Evolutionary conservation across 2,329 filamentous ascomycete genomes (phyloP).

Genomic region (Malbranchea cinnamomea): DNA sequence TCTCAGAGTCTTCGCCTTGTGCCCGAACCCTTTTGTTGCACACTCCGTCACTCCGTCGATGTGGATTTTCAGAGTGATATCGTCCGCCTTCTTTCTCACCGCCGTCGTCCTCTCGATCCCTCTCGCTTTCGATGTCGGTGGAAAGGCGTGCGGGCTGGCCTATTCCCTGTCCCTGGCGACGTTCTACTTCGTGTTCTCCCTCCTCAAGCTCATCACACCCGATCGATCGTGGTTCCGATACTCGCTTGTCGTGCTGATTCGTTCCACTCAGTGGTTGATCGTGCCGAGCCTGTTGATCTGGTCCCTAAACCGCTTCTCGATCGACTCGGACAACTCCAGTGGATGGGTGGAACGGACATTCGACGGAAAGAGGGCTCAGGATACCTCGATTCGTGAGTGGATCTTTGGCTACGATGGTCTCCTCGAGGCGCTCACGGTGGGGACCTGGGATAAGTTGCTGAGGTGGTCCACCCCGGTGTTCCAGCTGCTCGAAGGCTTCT

Average conservation of each 20-base stretch:
- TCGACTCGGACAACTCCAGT: slow-evolving; percentile 54
- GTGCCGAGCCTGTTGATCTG: slow-evolving; percentile 82
- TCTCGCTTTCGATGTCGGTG: slow-evolving; percentile 94
- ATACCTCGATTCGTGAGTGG: slow-evolving; percentile 64
- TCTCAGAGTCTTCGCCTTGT: neutral
- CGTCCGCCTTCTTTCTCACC: slow-evolving; percentile 72
- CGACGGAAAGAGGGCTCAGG: slow-evolving; percentile 45
- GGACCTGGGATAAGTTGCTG: slow-evolving; percentile 76
- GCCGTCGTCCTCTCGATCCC: slow-evolving; percentile 92
- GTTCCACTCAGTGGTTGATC: slow-evolving; percentile 70
- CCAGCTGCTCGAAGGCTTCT: slow-evolving; percentile 90
- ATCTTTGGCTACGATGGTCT: slow-evolving; percentile 76
- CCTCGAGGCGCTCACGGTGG: slow-evolving; percentile 64
- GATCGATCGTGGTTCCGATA: slow-evolving; percentile 60
- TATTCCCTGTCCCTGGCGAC: slow-evolving; percentile 79
- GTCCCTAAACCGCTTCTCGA: slow-evolving; percentile 87
- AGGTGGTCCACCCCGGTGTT: slow-evolving; percentile 88
- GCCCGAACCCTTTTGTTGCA: too few relatives aligned
- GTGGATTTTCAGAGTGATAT: slow-evolving; percentile 69
- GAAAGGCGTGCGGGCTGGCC: slow-evolving; percentile 80
- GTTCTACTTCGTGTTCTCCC: slow-evolving; percentile 83
- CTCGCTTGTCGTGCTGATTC: slow-evolving; percentile 52
- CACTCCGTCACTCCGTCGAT: slow-evolving; percentile 51
- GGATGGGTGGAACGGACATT: slow-evolving; percentile 76
- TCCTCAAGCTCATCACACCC: slow-evolving; percentile 67